A percentile compares a stretch with the other conserved stretches of the same genome.
phyloP scores from a whole-genome alignment of 192 early-diverging fungal species.

The Phycomyces nitens region DNA sequence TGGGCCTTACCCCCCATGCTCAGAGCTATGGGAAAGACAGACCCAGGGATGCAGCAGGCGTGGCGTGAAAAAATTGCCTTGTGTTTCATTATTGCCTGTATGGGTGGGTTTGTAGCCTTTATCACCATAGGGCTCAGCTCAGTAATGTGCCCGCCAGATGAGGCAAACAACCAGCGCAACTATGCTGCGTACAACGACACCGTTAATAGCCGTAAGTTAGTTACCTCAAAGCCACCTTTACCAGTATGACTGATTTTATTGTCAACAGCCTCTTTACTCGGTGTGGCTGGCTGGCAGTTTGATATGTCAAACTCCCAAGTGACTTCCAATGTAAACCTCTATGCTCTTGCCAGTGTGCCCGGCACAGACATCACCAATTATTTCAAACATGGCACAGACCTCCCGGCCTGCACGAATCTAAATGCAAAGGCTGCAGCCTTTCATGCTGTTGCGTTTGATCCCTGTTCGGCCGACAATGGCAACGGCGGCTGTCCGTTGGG shows the following conservation, averaged over 20 bases:
- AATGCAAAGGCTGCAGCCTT: conserved; percentile 21
- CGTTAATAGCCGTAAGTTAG: conserved; percentile 15
- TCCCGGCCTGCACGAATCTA: conserved; percentile 20
- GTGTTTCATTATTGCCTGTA: conserved; percentile 74
- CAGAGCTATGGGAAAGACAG: conserved; percentile 49
- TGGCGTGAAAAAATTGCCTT: conserved; percentile 80
- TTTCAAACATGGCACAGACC: conserved; percentile 31
- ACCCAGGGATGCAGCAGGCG: conserved; percentile 71
- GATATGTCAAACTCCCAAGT: conserved; percentile 28
- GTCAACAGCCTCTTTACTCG: conserved; percentile 27
- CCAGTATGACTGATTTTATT: conserved; percentile 34
- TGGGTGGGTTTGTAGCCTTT: conserved; percentile 79
- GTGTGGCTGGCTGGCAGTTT: conserved; percentile 48
- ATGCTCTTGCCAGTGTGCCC: conserved; percentile 25
- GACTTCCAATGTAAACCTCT: conserved; percentile 35
- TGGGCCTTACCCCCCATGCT: conserved; percentile 66
- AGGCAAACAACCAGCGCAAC: conserved; percentile 44
- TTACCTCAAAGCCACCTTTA: conserved; percentile 8
- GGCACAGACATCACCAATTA: conserved; percentile 60
- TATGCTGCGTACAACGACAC: conserved; percentile 48
- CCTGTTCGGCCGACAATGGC: conserved; percentile 44
- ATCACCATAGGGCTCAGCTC: conserved; percentile 70
- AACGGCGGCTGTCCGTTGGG: conserved; percentile 41
- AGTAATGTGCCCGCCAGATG: conserved; percentile 56
- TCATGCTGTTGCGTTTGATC: conserved; percentile 38